Evolutionary conservation across 306 rosid genomes (phyloP), one percentile per base, ranked within the genome.

Genomic region (Cucumis hystrix): DNA sequence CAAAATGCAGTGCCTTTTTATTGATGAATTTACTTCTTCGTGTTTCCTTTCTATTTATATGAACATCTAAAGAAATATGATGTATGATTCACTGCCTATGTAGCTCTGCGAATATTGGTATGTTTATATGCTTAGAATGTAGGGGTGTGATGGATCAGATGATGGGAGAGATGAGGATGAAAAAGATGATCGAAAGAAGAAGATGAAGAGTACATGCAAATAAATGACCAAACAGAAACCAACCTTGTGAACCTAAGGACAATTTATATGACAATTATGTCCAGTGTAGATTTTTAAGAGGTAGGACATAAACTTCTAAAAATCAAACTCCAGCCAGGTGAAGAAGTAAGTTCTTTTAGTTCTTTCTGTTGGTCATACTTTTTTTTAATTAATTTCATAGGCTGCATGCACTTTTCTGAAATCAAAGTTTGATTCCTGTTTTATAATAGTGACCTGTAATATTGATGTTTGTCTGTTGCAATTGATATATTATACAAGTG

Each of bases 231-330:
- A 84, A 95, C 98, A 0, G 97, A 92, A 86, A 95, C 99, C 25
- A 95, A 95, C 65, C 96, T 95, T 18, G 88, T 92, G 47, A 95
- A 95, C 80, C 97, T 95, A 63, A 90, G 97, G 77, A 92, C 99
- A 39, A 95, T 95, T 35, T 95, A 90, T 83, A 82, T 95, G 75
- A 95, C 97, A 33, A 95, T 95, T 54, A 95, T 95, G 99, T 92
- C 97, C 68, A 90, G 96, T 87, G 97, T 89, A 56, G 97, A 95
- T 84, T 95, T 95, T 81, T 97, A 92, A 91, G 99, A 95, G 83
- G 99, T 97, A 5, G 93, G 99, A 76, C 99, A 95, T 79, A 92
- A 92, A 82, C 99, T 95, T 77, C 87, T 92, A 63, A 90, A 95
- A 85, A 95, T 95, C 78, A 93, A 90, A 87, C 90, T 95, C 7